Base-by-base conservation (phyloP, 1,284 basidiomycete species). In the Trichosporon ovoides region DNA sequence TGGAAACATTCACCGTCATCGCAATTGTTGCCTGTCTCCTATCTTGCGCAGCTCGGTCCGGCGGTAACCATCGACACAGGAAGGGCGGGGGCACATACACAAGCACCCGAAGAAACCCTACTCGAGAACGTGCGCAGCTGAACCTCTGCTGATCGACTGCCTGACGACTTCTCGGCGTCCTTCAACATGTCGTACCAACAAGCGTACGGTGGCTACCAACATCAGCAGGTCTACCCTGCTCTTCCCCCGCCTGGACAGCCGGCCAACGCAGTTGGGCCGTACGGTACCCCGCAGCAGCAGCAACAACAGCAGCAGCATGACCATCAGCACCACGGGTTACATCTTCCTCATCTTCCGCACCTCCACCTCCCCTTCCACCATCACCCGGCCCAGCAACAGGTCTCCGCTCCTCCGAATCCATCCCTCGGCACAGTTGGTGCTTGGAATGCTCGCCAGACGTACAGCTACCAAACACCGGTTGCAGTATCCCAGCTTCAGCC, bases 401-500 rank as follows among this genome's bases (percentile, higher is more conserved):
- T 22, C 38, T 5, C 24, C 20, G 16, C 24, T 13, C n/a, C 24
- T 20, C 19, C 24, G 13, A 55, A n/a, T 33, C 24, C 38, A 18
- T 10, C 12, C 11, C 4, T 33, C 18, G 33, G 34, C 11, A 20
- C 20, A 7, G 18, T 34, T 19, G 14, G 18, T 9, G 20, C 11
- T 14, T 40, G 38, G 37, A 33, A 33, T 14, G 24, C 40, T 11
- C 40, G 20, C 24, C 9, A 48, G 52, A 51, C 53, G 22, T 60
- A 61, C 35, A 38, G 46, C 5, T 43, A 56, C 46, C 11, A 16
- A 14, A 11, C 36, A 3, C 7, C 56, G 1, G 37, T 36, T 7
- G 22, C 56, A 1, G 50, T 53, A 2, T 37, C 37, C 33, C 46
- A 52, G 38, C 55, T 57, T 35, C 62, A 64, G 53, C 69, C 72